Base-by-base conservation (phyloP, 1,284 basidiomycete genomes). In the Bondarzewia mesenterica region DNA sequence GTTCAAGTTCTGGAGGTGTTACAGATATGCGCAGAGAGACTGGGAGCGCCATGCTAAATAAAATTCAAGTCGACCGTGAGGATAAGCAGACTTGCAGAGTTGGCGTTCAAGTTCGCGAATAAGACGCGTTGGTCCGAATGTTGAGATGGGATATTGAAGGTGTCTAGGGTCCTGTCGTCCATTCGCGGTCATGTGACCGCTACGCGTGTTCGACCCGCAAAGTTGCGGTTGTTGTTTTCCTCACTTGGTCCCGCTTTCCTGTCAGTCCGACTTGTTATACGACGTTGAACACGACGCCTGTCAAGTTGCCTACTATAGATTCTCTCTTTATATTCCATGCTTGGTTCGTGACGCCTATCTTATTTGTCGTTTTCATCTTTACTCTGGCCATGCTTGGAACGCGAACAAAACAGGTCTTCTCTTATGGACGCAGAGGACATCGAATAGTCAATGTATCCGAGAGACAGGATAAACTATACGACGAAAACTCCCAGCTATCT, bases 1-100 rank as follows among this genome's bases (percentile, higher is more conserved):
- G 81, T 54, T 93, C 89, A 22, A 93, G 78, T 63, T 95, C 92
- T 53, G 82, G 77, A 37, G 88, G 87, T 4, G 80, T 80, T 16
- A 85, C 71, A 0, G 85, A 84, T 14, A 71, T 67, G 44, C 80
- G 71, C 20, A 90, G 66, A 7, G 79, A 70, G 4, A 58, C 51
- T 2, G 72, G 71, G 0, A 75, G 72, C 27, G 87, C 77, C 87
- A 90, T 87, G 21, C 21, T 32, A 45, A 22, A 45, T 20, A 10
- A 4, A 21, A 5, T 41, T n/a, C 18, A 21, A 41, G 16, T 7
- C 4, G 23, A 41, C 16, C 39, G 1, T 41, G 23, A 22, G 23
- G 18, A 14, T 6, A 3, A 18, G 4, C 21, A n/a, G n/a, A n/a
- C n/a, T n/a, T n/a, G n/a, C n/a, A n/a, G n/a, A n/a, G n/a, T n/a